Conservation (phyloP, 805 yeast genomes). For the Candida boleticola region DNA sequence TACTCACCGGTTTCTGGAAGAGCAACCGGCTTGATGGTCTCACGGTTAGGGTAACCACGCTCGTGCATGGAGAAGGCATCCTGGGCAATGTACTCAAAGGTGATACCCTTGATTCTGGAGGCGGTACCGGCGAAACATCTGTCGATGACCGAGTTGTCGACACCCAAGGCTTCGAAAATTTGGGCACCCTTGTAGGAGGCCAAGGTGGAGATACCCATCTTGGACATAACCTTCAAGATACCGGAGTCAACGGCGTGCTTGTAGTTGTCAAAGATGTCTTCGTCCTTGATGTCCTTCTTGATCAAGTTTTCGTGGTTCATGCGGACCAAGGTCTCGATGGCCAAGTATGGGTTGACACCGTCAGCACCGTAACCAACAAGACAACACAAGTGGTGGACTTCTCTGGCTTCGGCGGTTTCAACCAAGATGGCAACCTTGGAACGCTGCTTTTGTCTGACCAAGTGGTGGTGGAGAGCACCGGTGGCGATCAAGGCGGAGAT, state of each 20-base stretch:
- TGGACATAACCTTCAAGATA: constrained; percentile 94
- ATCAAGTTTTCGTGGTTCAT: constrained; percentile 80
- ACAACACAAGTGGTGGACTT: constrained; percentile 94
- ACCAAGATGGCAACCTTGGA: constrained; percentile 88
- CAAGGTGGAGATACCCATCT: constrained; percentile 98
- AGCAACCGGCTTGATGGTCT: constrained; percentile 64
- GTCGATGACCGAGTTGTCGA: constrained; percentile 92
- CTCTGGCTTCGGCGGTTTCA: constrained; percentile 97
- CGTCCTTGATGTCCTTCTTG: constrained; percentile 53
- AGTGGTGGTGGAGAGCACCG: constrained; percentile 96
- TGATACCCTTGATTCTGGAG: constrained; percentile 91
- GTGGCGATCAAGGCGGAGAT: constrained; percentile 88
- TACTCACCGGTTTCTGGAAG: constrained; percentile 96
- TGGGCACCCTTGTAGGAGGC: constrained; percentile 99
- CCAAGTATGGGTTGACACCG: constrained; percentile 91
- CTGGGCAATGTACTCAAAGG: constrained; percentile 93
- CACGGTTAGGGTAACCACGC: constrained; percentile 82
- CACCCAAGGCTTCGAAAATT: constrained; percentile 94
- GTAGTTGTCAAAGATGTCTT: constrained; percentile 70
- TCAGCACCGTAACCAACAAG: constrained; percentile 97
- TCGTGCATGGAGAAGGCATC: constrained; percentile 94
- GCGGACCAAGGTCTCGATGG: constrained; percentile 82
- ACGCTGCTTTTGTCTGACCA: constrained; percentile 93
- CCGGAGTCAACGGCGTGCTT: constrained; percentile 86
- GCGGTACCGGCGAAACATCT: constrained; percentile 97